Evolutionary conservation across 2,329 filamentous ascomycete genomes (phyloP).

Genomic region (Aspergillus bombycis): DNA sequence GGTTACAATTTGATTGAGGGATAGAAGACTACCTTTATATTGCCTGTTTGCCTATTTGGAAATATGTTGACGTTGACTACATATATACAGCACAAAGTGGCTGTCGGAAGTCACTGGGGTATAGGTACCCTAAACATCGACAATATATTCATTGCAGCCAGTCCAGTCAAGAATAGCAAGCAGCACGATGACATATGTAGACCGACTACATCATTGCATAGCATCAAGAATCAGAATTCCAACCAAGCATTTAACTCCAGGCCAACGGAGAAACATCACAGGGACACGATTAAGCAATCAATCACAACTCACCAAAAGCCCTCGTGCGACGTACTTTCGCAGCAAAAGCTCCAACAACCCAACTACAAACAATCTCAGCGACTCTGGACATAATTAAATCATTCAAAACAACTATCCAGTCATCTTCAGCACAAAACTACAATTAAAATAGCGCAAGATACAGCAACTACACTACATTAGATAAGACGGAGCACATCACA

Average conservation of each 20-base stretch:
- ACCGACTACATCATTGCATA: neutral
- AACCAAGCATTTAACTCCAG: neutral
- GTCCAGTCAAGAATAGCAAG: neutral
- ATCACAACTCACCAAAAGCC: neutral
- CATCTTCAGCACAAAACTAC: neutral
- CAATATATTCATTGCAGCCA: neutral
- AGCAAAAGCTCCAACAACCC: neutral
- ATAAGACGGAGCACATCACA: conserved; percentile 12
- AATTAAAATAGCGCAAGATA: neutral
- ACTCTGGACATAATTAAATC: neutral
- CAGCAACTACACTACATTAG: neutral
- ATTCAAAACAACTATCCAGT: neutral
- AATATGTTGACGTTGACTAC: neutral
- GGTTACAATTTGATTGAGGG: neutral
- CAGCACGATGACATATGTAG: neutral
- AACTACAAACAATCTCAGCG: neutral
- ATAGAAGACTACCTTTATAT: neutral
- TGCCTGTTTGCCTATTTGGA: neutral
- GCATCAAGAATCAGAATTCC: neutral
- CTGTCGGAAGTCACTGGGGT: neutral
- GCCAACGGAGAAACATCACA: neutral
- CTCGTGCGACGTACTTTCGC: neutral
- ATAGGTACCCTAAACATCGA: neutral
- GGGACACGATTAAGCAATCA: neutral
- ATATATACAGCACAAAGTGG: neutral